These are phyloP conservation scores for Stagonosporopsis vannaccii DNA, from an alignment of 2,329 filamentous ascomycete species.

Conservation along the genomic window DNA sequence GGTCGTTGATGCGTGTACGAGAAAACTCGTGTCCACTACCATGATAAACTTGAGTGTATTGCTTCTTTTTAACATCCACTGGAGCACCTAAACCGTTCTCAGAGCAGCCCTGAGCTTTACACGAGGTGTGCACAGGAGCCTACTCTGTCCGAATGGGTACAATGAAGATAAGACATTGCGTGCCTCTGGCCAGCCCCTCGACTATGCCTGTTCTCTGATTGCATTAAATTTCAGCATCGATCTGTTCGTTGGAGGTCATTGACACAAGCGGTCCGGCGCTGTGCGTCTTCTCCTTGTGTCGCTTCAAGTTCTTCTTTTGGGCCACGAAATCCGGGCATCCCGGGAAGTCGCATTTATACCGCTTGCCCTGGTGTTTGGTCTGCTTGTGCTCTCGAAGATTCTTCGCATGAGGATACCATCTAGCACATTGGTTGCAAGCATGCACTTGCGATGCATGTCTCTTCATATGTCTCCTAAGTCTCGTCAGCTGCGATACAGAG, in stretches of 20 bases:
- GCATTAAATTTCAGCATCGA: neutral
- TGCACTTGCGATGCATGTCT: neutral
- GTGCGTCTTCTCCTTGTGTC: slow-evolving; percentile 10
- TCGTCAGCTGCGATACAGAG: neutral
- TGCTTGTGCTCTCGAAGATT: slow-evolving; percentile 14
- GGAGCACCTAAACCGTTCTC: no score
- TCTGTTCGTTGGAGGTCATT: neutral
- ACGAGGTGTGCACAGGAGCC: no score
- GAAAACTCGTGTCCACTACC: no score
- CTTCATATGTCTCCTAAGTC: neutral
- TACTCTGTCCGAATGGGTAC: no score
- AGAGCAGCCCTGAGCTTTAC: no score
- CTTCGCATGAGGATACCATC: slow-evolving; percentile 9
- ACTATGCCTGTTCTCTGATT: neutral
- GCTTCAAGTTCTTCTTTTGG: slow-evolving; percentile 18
- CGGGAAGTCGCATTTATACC: slow-evolving; percentile 9
- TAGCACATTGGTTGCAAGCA: slow-evolving; percentile 1
- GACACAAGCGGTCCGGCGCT: neutral
- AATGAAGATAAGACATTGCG: no score
- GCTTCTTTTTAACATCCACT: neutral
- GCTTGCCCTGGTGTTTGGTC: slow-evolving; percentile 2
- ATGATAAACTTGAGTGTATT: neutral
- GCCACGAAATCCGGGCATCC: slow-evolving; percentile 8
- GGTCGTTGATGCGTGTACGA: no score
- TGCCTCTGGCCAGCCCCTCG: no score